Base-by-base conservation (phyloP, 129 eudicot species). In the Chrysanthemum makinoi region DNA sequence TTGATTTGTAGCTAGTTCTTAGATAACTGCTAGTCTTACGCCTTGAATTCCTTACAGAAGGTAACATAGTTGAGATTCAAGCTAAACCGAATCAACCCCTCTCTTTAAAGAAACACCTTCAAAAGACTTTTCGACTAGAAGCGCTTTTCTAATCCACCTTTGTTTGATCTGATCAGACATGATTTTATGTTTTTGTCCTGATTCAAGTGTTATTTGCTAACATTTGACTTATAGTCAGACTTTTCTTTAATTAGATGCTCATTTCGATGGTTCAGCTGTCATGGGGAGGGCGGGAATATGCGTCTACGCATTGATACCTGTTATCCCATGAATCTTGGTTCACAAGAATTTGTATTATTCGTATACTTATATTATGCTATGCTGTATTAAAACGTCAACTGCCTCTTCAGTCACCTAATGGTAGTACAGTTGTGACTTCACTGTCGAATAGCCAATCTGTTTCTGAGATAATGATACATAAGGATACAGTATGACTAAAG, bases 41-140 rank as follows among this genome's bases (percentile, higher is more conserved):
- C 59, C 16, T 5, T 39, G 19, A 69, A 18, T 51, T 20, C 19
- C 13, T 50, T 33, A 54, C 20, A 33, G 16, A 69, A 54, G 51
- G 58, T 53, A 11, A 54, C 39, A 56, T 19, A 43, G 6, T 57
- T 59, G 4, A 43, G 26, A 13, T 68, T 46, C 10, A 67, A 26
- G 19, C 56, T 11, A 56, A 70, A 70, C 12, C 43, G 53, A 57
- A 20, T 57, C 3, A 15, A 17, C n/a, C 14, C 53, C 11, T 3
- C 57, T 10, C 70, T 7, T 33, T 30, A 35, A 17, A 70, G 2
- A 19, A 33, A 54, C 0, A 12, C 14, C 19, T 26, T 3, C 49
- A 68, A 3, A 68, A 52, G 47, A 68, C 72, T 60, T 51, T 50
- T 52, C 24, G 72, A 68, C 43, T 68, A 26, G 20, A 39, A 0